Percentiles rank a stretch among this genome's conserved stretches.
Conservation (phyloP, 2,329 filamentous ascomycete genomes). For the Colletotrichum magnum region DNA sequence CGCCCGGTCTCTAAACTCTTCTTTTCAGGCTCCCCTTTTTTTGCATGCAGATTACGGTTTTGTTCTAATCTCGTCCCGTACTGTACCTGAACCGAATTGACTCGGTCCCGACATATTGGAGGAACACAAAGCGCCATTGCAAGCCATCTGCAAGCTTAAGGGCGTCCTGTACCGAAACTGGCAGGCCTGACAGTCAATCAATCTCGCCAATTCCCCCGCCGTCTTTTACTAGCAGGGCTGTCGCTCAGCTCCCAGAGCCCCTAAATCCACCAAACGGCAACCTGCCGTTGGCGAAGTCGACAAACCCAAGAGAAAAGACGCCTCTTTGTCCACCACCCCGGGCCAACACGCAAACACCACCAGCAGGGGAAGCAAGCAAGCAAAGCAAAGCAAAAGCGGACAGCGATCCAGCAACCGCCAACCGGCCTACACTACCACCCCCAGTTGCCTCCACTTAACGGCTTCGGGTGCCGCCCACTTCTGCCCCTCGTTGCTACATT, state of each 20-base stretch:
- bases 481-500: slow-evolving; percentile 40
- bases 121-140: slow-evolving; percentile 17
- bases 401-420: too few relatives aligned
- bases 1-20: background rate
- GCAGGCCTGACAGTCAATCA: background rate
- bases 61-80: slow-evolving; percentile 21
- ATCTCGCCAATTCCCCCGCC: background rate
- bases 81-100: slow-evolving; percentile 16
- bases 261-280: background rate
- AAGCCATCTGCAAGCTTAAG: slow-evolving; percentile 3
- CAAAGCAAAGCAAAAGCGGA: too few relatives aligned
- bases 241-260: background rate
- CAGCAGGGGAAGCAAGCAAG: background rate
- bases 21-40: background rate
- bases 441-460: slow-evolving; percentile 16
- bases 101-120: slow-evolving; percentile 15
- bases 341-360: slow-evolving; percentile 4
- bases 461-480: slow-evolving; percentile 27
- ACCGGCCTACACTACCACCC: background rate
- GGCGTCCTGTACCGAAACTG: background rate
- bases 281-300: slow-evolving; percentile 9
- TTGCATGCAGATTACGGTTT: slow-evolving; percentile 16
- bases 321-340: slow-evolving; percentile 6
- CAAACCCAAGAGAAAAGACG: slow-evolving; percentile 13
- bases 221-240: background rate